Conservation (phyloP, 305 asterid genomes). For the Fraxinus ornus region DNA sequence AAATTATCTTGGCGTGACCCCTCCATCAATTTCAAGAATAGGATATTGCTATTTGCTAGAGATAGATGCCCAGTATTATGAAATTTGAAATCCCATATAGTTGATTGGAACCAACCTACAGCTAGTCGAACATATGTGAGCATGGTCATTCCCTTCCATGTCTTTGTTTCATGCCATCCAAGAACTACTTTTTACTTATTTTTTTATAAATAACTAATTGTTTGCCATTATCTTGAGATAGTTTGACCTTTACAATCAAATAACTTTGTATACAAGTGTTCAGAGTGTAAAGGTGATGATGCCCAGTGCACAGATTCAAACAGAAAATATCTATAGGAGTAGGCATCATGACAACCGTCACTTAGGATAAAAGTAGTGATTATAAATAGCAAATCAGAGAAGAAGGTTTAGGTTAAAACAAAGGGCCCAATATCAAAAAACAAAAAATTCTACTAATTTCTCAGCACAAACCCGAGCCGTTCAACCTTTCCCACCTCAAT, state of each 20-base stretch:
- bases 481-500: neutral
- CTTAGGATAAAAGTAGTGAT: neutral
- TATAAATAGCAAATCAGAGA: neutral
- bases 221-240: neutral
- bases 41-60: neutral
- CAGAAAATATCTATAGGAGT: neutral
- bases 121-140: neutral
- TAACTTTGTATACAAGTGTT: neutral
- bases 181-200: neutral
- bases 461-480: neutral
- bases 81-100: neutral
- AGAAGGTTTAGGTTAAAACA: neutral
- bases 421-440: neutral
- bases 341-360: neutral
- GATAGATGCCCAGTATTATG: neutral
- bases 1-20: neutral
- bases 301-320: neutral
- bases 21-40: neutral
- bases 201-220: neutral
- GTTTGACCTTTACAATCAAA: neutral
- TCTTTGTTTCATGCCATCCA: neutral
- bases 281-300: neutral
- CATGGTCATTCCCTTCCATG: neutral
- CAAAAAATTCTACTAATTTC: neutral
- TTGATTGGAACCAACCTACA: constrained; percentile 1